These are phyloP conservation scores for Tritrichomonas musculus DNA, from an alignment of 208 protist species.

Conservation along the genomic window DNA sequence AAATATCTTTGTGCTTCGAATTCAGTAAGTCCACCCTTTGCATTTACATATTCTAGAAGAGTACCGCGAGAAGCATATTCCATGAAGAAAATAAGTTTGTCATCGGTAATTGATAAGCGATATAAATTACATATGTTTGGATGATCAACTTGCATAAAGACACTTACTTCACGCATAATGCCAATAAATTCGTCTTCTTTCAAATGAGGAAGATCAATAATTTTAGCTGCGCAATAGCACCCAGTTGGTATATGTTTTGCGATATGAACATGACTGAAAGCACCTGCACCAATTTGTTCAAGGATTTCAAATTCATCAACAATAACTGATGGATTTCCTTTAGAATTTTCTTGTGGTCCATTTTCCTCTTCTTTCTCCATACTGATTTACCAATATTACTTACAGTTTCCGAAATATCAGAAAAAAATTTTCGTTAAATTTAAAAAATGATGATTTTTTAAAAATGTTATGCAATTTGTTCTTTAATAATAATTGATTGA, in stretches of 20 bases:
- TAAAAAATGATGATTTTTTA: too few relatives aligned
- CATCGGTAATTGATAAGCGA: background rate
- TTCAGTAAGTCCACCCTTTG: background rate
- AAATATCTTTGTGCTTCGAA: background rate
- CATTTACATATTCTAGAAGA: background rate
- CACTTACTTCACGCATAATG: background rate
- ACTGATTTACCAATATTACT: too few relatives aligned
- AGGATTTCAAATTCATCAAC: background rate
- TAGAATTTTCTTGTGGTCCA: too few relatives aligned
- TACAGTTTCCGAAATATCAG: too few relatives aligned
- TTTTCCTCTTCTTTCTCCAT: too few relatives aligned
- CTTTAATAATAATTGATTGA: too few relatives aligned
- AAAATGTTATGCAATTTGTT: too few relatives aligned
- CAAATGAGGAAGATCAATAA: background rate
- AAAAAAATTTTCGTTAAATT: too few relatives aligned
- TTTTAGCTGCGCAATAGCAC: background rate
- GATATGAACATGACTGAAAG: background rate
- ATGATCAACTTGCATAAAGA: slow-evolving; percentile 22
- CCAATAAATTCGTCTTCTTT: background rate
- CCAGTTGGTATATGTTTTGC: background rate
- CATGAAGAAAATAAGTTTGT: background rate
- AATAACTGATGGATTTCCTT: too few relatives aligned
- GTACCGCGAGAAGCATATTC: background rate
- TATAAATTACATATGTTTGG: background rate
- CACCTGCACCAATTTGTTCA: background rate